Evolutionary conservation across 2,329 filamentous ascomycete species (phyloP), one percentile per base, ranked within the genome.

Genomic region (Clarireedia sp.): DNA sequence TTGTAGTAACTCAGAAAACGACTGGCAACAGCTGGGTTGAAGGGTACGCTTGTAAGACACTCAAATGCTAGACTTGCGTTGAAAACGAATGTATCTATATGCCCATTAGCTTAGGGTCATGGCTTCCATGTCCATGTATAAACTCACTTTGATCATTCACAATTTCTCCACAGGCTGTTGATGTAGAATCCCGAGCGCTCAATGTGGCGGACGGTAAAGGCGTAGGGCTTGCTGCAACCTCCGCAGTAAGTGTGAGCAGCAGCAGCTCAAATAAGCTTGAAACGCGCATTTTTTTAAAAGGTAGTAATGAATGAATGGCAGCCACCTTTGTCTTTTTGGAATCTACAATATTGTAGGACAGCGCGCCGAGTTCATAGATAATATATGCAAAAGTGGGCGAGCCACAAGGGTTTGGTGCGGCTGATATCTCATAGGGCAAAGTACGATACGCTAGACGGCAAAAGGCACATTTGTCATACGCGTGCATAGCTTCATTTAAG

Each of bases 1-100:
- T 74, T 74, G 52, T 70, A 72, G 56, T 78, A 77, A 6, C 70
- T 57, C 4, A 78, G 56, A 54, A 78, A 75, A 1, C 71, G 65
- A 5, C 68, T 62, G 2, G 74, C 75, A 1, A 74, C 71, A 6
- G 71, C 73, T 3, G 67, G 24, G 50, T 75, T 71, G 60, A 79
- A 75, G 0, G 76, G 75, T 6, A 77, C 72, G 23, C 64, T 72
- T 2, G 60, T 68, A 9, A 78, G 65, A 56, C 76, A 79, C 3
- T 69, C 64, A 56, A 70, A 73, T 0, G 69, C 73, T 6, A 57
- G 38, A 44, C 54, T 62, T 12, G 64, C 60, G n/a, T 59, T 51
- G 37, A 59, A 59, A 4, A 60, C 6, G 19, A 12, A 24, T 8
- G 41, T 40, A 29, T 55, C 59, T 59, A 48, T 43, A 37, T 3